Conservation (phyloP, 257 asterid genomes). For the Nicotiana paniculata region DNA sequence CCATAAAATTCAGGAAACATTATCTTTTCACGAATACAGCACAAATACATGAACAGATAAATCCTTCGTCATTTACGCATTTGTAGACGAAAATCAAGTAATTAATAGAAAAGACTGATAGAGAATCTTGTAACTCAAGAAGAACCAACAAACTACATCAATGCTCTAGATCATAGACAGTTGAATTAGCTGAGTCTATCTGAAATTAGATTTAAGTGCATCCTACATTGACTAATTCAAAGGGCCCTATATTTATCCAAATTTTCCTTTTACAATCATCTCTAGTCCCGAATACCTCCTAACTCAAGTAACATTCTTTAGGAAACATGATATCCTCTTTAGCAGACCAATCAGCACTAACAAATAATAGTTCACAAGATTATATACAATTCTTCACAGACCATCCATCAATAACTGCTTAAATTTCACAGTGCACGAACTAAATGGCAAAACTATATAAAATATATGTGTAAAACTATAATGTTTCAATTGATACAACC, state of each 20-base stretch:
- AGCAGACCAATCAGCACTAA: neutral
- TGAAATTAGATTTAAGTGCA: neutral
- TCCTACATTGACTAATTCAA: neutral
- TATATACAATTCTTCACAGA: neutral
- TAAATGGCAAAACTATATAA: neutral
- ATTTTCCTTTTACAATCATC: neutral
- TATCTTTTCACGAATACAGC: neutral
- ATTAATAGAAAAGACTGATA: neutral
- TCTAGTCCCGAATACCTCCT: neutral
- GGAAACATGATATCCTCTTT: neutral
- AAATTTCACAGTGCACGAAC: neutral
- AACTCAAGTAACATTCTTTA: neutral
- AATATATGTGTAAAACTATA: neutral
- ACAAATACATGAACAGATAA: neutral
- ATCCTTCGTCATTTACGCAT: neutral
- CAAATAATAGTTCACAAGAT: neutral
- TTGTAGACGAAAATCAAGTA: neutral
- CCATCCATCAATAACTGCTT: neutral
- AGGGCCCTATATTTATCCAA: neutral
- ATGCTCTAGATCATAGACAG: neutral
- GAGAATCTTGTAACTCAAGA: conserved; percentile 1
- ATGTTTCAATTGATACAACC: neutral
- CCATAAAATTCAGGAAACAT: neutral
- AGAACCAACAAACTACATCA: neutral
- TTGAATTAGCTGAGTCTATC: neutral